Evolutionary conservation across 2,329 filamentous ascomycete species (phyloP), one percentile per base, ranked within the genome.

Genomic region (Cytospora mali): DNA sequence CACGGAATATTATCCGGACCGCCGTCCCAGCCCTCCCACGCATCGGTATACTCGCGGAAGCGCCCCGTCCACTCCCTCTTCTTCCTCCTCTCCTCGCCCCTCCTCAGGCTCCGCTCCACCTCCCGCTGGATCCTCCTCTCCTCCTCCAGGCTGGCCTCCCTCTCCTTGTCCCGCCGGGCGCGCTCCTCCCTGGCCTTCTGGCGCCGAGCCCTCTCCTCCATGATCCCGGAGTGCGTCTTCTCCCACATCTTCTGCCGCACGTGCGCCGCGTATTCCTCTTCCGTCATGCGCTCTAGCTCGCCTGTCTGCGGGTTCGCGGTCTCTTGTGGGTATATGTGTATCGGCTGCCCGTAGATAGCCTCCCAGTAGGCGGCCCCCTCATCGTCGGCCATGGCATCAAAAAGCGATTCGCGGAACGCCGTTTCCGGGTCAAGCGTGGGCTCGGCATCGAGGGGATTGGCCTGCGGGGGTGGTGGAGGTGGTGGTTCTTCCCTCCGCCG

Each of bases 291-390:
- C 75, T 97, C 92, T 14, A 97, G 80, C 71, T 87, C 75, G 66
- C 84, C 84, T 71, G 67, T 75, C 69, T 77, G 75, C 6, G 48
- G 48, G 64, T 77, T 79, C 10, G 75, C 72, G 6, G 71, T 67
- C 55, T 79, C 75, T 0, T 81, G 80, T 0, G 85, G 73, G 73
- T 96, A 97, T 7, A 87, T 85, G 75, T 97, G 93, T 55, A 98
- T 90, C 0, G 95, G 94, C 74, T 98, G 94, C 1, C 93, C 93
- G 76, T 98, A 99, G n/a, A 99, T 91, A 18, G 87, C 86, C 74
- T 97, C 90, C 95, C 95, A 99, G 78, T 95, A 99, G 9, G 88
- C 85, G 2, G 95, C 95, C 53, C 94, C 95, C 77, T 99, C 95
- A 72, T 98, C 94, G 75, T 99, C 95, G 42, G 93, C 94, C 76